A percentile compares a stretch with the other conserved stretches of the same genome.
phyloP scores from a whole-genome alignment of 495 filamentous ascomycete species.

The Penicillium simplicissimum region DNA sequence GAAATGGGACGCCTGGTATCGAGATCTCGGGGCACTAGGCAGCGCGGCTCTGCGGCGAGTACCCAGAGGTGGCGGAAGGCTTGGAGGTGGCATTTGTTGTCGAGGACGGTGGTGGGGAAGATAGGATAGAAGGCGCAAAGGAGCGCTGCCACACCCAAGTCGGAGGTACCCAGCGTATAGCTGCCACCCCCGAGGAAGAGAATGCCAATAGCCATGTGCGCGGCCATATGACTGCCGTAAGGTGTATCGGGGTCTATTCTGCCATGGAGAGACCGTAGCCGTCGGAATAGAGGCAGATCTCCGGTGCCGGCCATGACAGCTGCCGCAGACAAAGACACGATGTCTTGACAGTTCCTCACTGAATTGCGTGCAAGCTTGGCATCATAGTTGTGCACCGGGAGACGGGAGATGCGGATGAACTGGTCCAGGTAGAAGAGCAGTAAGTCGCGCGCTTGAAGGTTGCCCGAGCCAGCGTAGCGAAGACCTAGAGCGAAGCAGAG shows the following conservation, averaged over 20 bases:
- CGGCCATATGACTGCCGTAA: slow-evolving; percentile 90
- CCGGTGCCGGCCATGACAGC: slow-evolving; percentile 95
- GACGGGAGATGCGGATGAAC: slow-evolving; percentile 75
- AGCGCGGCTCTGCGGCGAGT: slow-evolving; percentile 85
- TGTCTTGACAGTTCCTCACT: slow-evolving; percentile 84
- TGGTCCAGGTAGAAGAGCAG: slow-evolving; percentile 83
- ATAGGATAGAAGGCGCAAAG: slow-evolving; percentile 93
- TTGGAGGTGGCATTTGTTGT: slow-evolving; percentile 93
- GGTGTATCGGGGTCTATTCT: slow-evolving; percentile 81
- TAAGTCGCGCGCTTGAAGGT: slow-evolving; percentile 69
- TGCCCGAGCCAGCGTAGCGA: slow-evolving; percentile 82
- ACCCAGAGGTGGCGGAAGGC: slow-evolving; percentile 98
- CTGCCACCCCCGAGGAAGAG: slow-evolving; percentile 92
- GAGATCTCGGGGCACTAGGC: slow-evolving; percentile 81
- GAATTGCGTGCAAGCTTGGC: slow-evolving; percentile 76
- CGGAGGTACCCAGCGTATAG: slow-evolving; percentile 86
- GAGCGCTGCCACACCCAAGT: slow-evolving; percentile 80
- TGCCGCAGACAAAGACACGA: slow-evolving; percentile 75
- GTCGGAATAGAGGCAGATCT: slow-evolving; percentile 84
- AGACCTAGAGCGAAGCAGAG: slow-evolving; percentile 84
- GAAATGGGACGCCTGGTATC: slow-evolving; percentile 76
- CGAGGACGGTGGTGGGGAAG: slow-evolving; percentile 82
- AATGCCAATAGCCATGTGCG: slow-evolving; percentile 86
- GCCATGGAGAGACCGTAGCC: slow-evolving; percentile 83
- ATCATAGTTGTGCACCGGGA: slow-evolving; percentile 73